Percentiles rank a stretch among this genome's conserved stretches.
These are phyloP conservation scores for Austroboletus eburneus DNA, from an alignment of 768 basidiomycete genomes.

Conservation along the genomic window DNA sequence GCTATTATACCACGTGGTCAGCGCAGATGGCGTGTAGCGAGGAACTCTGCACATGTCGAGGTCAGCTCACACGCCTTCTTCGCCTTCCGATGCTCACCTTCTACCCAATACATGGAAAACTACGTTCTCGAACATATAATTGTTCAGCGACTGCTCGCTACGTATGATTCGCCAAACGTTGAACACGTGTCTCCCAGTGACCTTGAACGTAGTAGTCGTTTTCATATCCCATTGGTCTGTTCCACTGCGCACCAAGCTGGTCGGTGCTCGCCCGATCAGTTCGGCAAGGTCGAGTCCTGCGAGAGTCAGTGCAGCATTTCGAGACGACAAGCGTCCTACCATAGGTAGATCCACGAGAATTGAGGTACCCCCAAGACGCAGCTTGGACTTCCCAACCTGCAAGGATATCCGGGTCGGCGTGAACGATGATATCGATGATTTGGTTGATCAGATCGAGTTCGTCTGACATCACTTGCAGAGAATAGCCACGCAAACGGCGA, in stretches of 20 bases:
- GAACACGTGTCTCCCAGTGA: conserved; percentile 84
- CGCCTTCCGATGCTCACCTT: conserved; percentile 46
- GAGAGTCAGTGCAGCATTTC: conserved; percentile 1
- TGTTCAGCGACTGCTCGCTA: conserved; percentile 69
- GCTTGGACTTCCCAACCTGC: conserved; percentile 90
- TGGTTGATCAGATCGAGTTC: conserved; percentile 83
- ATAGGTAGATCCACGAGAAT: conserved; percentile 56
- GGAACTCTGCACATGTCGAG: conserved; percentile 53
- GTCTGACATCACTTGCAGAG: conserved; percentile 50
- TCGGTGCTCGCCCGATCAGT: conserved; percentile 71
- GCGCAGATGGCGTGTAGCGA: conserved; percentile 56
- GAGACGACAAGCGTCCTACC: conserved; percentile 36
- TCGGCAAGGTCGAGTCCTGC: conserved; percentile 71
- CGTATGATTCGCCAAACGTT: conserved; percentile 94
- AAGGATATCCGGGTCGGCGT: conserved; percentile 87
- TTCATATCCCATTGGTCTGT: conserved; percentile 66
- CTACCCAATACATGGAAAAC: conserved; percentile 73
- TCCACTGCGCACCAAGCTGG: conserved; percentile 29
- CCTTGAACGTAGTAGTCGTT: conserved; percentile 78
- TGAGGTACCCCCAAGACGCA: conserved; percentile 87
- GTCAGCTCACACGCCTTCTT: background rate
- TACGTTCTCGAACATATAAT: conserved; percentile 88
- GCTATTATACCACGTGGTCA: conserved; percentile 70
- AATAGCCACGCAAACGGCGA: conserved; percentile 40
- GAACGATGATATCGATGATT: conserved; percentile 66